phyloP scores from a whole-genome alignment of 306 rosid genomes.

The Clitoria ternatea region DNA sequence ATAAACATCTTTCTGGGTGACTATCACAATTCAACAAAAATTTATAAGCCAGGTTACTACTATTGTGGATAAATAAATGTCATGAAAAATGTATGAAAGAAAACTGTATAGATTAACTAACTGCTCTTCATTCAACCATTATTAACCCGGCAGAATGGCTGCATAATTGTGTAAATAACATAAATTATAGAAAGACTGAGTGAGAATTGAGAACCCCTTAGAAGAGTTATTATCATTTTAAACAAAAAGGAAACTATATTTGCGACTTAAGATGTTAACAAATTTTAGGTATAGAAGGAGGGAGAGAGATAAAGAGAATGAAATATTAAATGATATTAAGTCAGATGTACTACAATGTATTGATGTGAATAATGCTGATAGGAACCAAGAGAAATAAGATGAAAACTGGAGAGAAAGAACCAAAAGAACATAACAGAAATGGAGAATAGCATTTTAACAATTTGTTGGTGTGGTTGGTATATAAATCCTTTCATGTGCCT shows the following conservation, averaged over 20 bases:
- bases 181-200: background rate
- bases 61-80: background rate
- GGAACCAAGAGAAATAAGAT: too few relatives aligned
- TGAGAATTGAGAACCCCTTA: background rate
- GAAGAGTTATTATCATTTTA: background rate
- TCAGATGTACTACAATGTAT: too few relatives aligned
- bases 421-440: too few relatives aligned
- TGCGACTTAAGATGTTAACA: too few relatives aligned
- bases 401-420: too few relatives aligned
- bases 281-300: too few relatives aligned
- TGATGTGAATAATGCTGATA: too few relatives aligned
- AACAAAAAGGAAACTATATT: background rate
- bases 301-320: too few relatives aligned
- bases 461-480: background rate
- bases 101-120: background rate
- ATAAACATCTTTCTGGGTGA: background rate
- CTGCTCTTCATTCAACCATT: background rate
- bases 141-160: background rate
- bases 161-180: background rate
- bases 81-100: background rate
- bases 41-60: background rate
- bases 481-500: background rate
- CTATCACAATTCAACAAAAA: background rate
- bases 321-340: too few relatives aligned
- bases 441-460: too few relatives aligned